These are phyloP conservation scores for Phialophora verrucosa DNA, from an alignment of 2,329 filamentous ascomycete genomes.

Conservation along the genomic window DNA sequence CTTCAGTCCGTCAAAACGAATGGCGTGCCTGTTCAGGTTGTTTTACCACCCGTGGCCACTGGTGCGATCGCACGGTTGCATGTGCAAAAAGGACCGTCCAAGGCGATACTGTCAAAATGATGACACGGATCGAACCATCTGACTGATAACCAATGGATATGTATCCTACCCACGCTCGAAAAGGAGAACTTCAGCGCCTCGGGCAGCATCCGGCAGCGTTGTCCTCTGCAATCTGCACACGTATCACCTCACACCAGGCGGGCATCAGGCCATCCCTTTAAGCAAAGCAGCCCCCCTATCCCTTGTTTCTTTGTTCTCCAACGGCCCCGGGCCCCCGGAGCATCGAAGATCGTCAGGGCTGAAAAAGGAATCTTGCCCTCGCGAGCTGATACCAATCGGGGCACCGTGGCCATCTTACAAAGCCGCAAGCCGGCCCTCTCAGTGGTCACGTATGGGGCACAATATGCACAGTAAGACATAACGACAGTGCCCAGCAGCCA, in stretches of 20 bases:
- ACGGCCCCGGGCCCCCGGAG: neutral
- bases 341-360: constrained; percentile 12
- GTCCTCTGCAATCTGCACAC: neutral
- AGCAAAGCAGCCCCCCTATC: constrained; percentile 4
- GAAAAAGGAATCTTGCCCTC: constrained; percentile 8
- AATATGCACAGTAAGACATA: constrained; percentile 15
- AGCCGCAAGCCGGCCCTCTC: constrained; percentile 10
- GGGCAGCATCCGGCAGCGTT: neutral
- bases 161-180: constrained; percentile 1
- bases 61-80: neutral
- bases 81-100: constrained; percentile 8
- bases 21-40: neutral
- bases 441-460: neutral
- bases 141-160: neutral
- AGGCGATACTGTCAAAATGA: neutral
- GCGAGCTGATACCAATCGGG: constrained; percentile 10
- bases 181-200: neutral
- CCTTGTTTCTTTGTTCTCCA: constrained; percentile 4
- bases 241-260: constrained; percentile 13
- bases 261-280: constrained; percentile 9
- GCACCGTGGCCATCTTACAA: constrained; percentile 13
- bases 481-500: constrained; percentile 2
- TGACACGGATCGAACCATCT: constrained; percentile 5
- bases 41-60: neutral
- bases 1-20: neutral